A percentile compares a stretch with the other conserved stretches of the same genome.
Conservation (phyloP, 1,139 yeast species). For the Pichia norvegensis region DNA sequence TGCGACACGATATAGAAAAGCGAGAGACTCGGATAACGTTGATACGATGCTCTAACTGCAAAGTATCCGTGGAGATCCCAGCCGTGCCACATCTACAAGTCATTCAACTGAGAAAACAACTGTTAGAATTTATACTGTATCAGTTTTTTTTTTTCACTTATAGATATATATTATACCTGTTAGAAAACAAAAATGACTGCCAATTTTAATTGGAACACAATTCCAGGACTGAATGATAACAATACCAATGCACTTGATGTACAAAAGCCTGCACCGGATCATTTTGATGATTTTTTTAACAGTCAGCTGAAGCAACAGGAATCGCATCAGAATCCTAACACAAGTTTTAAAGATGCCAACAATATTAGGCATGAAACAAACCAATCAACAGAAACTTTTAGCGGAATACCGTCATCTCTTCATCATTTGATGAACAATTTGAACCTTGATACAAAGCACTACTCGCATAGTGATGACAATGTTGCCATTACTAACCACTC, state of each 20-base stretch:
- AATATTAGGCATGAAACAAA: not conserved
- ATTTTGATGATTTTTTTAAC: conserved; percentile 14
- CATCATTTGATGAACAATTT: not conserved
- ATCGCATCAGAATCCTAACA: no score
- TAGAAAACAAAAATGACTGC: conserved; percentile 6
- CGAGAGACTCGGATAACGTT: no score
- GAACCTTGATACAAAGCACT: not conserved
- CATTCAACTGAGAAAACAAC: no score
- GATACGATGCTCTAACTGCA: no score
- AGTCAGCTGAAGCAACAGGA: conserved; percentile 4
- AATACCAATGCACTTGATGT: not conserved
- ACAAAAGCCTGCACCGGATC: conserved; percentile 4
- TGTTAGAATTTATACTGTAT: no score
- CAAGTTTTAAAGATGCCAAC: no score
- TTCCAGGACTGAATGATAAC: conserved; percentile 27
- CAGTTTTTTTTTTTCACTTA: no score
- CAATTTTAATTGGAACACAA: conserved; percentile 37
- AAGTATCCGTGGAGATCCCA: no score
- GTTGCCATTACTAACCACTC: conserved; percentile 7
- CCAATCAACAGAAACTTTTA: not conserved
- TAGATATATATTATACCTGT: no score
- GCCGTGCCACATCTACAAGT: no score
- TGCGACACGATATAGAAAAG: no score
- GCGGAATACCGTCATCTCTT: not conserved
- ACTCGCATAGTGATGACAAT: conserved; percentile 17